Percentiles rank a stretch among this genome's conserved stretches.
These are phyloP conservation scores for Fusarium succisae DNA, from an alignment of 2,329 filamentous ascomycete genomes.

Conservation along the genomic window DNA sequence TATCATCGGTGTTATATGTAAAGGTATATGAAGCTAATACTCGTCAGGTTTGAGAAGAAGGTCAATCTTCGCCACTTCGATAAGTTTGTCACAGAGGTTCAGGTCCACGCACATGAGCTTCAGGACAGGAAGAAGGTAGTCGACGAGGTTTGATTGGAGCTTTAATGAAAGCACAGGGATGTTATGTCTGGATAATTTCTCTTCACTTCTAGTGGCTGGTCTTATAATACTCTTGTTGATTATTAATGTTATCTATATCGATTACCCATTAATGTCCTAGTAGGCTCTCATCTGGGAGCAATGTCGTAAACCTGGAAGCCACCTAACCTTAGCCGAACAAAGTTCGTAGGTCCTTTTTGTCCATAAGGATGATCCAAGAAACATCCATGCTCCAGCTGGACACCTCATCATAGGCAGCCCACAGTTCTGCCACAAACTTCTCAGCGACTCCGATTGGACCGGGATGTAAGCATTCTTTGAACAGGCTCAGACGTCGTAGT, in stretches of 20 bases:
- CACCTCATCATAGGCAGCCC: not conserved
- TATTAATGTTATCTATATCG: too few relatives aligned
- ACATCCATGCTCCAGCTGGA: not conserved
- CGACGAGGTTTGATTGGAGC: not conserved
- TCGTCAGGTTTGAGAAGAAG: not conserved
- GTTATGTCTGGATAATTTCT: fast-evolving
- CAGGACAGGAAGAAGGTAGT: not conserved
- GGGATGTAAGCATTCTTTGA: not conserved
- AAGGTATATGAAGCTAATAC: not conserved
- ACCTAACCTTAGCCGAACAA: not conserved
- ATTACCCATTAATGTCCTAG: too few relatives aligned
- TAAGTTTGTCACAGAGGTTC: not conserved
- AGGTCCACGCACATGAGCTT: not conserved
- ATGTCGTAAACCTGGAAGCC: too few relatives aligned
- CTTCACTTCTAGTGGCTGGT: fast-evolving
- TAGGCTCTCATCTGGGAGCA: too few relatives aligned
- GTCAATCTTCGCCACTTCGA: not conserved
- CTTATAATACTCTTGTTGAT: too few relatives aligned
- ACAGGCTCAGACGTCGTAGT: not conserved
- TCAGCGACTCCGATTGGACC: not conserved
- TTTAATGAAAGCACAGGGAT: fast-evolving
- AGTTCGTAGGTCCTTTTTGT: not conserved
- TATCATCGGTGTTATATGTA: fast-evolving
- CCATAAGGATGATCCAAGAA: not conserved
- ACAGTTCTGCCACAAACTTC: not conserved